Evolutionary conservation across 1,284 basidiomycete species (phyloP), one percentile per base, ranked within the genome.

Genomic region (Hemileia vastatrix): DNA sequence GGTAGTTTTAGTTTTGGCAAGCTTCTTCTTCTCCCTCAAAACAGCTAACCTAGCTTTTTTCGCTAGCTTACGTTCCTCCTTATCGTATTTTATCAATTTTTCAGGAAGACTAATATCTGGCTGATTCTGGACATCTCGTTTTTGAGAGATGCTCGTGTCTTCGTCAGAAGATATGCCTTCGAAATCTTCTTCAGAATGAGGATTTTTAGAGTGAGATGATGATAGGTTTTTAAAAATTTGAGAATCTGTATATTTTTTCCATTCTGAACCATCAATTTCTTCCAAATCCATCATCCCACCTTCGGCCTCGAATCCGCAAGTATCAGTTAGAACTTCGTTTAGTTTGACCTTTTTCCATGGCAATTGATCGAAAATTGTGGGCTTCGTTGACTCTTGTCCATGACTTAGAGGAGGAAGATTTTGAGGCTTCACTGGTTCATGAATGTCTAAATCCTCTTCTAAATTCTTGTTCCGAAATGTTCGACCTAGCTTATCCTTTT

Each of bases 231-330:
- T 23, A 18, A 50, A 13, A 13, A 51, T 8, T 47, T 43, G 27
- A 50, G n/a, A n/a, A n/a, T n/a, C n/a, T n/a, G n/a, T n/a, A n/a
- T 48, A 56, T 43, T 63, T 21, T 19, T 63, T 43, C 61, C 61
- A 63, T 52, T 57, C 61, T 5, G 54, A 47, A 6, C 61, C 61
- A 44, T 63, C 61, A 6, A 63, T 36, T 63, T 63, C 61, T 47
- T 63, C 61, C 19, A 63, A 53, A 13, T 54, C 61, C 8, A 63
- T 27, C 31, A 63, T 33, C 36, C 61, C 61, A 11, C 60, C 61
- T 57, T 63, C 61, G 8, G 54, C 52, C 19, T 63, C 61, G 48
- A 63, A 63, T 13, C 54, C 18, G n/a, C 56, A 36, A 21, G 54
- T 54, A 53, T 63, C 61, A 3, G 48, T 50, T 4, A 63, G 24